Base-by-base conservation (phyloP, 805 yeast species). In the Saturnispora ahearnii region DNA sequence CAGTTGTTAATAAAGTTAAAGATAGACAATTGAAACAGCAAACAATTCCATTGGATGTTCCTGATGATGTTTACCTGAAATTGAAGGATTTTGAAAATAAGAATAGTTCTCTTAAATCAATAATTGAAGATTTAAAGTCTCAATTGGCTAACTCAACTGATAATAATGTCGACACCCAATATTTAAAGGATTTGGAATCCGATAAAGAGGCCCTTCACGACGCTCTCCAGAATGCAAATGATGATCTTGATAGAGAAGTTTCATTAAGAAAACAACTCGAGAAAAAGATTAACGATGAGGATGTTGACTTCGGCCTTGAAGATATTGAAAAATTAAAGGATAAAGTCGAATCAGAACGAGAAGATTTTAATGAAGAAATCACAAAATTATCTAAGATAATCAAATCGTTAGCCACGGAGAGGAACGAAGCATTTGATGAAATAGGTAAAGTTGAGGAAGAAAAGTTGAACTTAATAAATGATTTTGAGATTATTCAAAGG, bases 401-500 rank as follows among this genome's bases (percentile, higher is more conserved):
- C 34, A 55, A 60, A 21, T 5, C 11, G 2, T 21, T 48, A 30
- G 32, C 11, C 6, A 36, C 30, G 2, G 44, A 46, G 30, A 46
- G 40, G 18, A 73, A 71, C 56, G 62, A 55, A 41, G 61, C 62
- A 53, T 55, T 54, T 31, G 57, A 51, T 46, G 67, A 73, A 49
- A 61, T 74, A 10, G 67, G 66, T 12, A 58, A 62, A 5, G 58
- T 74, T 49, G 67, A 66, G 32, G 56, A 59, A 18, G 72, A 73
- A 41, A 65, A 73, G 21, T 55, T 62, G 3, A 63, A 61, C 22
- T 59, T 75, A 13, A 60, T 65, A 41, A 61, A 63, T 31, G 72
- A 73, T 24, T 62, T 71, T 37, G 71, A 69, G 32, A 49, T 51
- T 4, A 42, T 46, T 64, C 70, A 54, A 63, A 50, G 44, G 43